Evolutionary conservation across 192 early-diverging fungal genomes (phyloP), one percentile per base, ranked within the genome.

Genomic region (Dissophora globulifera): DNA sequence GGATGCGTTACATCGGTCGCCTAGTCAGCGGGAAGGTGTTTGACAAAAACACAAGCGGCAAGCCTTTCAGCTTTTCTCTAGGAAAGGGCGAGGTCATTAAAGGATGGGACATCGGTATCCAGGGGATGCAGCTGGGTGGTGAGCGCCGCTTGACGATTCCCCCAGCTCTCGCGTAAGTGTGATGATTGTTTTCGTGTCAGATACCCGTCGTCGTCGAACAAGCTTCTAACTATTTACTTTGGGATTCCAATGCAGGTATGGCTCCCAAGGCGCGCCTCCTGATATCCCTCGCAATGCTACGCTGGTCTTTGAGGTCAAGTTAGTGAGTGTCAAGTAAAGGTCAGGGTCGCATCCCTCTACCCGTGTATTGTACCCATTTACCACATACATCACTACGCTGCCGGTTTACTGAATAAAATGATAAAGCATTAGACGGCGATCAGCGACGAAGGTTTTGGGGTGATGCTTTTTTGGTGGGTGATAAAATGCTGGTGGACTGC

Each of bases 111-210:
- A 42, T 88, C 8, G 95, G 95, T 55, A 81, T 92, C 30, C 62
- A 80, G 17, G 95, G 96, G 43, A 96, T 97, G 96, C 87, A 89
- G 72, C 83, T 91, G 55, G 93, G 93, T 54, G 94, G 93, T 31
- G 88, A 90, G 61, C 89, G 96, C 38, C 89, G 92, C 50, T 79
- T 97, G 40, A 94, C 89, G 29, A 96, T 97, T 64, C 96, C 96
- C 19, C 82, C 94, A 31, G 69, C 82, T 58, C 74, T 91, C 52
- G 84, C 84, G 42, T 90, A 84, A 56, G 86, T 69, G 63, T 38
- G 35, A 13, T 6, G 35, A 38, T 38, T 38, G n/a, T n/a, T n/a
- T n/a, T n/a, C n/a, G n/a, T n/a, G n/a, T n/a, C n/a, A n/a, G n/a
- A n/a, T n/a, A n/a, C n/a, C n/a, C n/a, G n/a, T 48, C 17, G n/a